phyloP scores from a whole-genome alignment of 2,329 filamentous ascomycete species.

The Fusarium sp. region DNA sequence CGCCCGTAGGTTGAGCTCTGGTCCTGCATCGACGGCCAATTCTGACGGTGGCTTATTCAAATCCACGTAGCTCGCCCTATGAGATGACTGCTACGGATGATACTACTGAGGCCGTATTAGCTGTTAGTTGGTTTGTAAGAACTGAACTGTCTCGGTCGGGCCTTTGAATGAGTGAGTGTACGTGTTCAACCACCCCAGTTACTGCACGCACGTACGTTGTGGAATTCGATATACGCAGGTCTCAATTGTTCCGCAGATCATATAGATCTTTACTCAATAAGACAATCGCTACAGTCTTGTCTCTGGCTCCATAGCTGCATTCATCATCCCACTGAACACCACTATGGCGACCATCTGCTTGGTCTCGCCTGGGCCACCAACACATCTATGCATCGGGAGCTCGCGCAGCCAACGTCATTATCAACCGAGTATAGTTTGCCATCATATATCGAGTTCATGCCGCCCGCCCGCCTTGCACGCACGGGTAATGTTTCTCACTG shows the following conservation, averaged over 20 bases:
- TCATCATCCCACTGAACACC: conserved; percentile 10
- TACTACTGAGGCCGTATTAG: not conserved
- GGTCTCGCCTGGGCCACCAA: conserved; percentile 19
- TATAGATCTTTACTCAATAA: not conserved
- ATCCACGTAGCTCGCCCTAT: conserved; percentile 14
- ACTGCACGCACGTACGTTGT: not conserved
- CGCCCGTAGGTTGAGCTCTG: conserved; percentile 17
- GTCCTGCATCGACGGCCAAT: not conserved
- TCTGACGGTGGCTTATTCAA: conserved; percentile 7
- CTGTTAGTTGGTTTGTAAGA: not conserved
- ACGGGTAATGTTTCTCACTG: not conserved
- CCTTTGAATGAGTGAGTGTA: no score
- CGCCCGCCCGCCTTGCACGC: conserved; percentile 12
- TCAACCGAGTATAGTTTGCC: conserved; percentile 16
- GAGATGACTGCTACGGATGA: not conserved
- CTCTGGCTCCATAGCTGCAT: conserved; percentile 15
- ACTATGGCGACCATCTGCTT: not conserved
- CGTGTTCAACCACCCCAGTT: not conserved
- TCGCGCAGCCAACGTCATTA: conserved; percentile 17
- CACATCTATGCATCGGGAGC: conserved; percentile 11
- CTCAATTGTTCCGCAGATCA: conserved; percentile 1
- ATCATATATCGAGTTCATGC: conserved; percentile 9
- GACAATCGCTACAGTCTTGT: conserved; percentile 7
- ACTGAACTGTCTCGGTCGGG: conserved; percentile 19
- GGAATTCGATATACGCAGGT: not conserved